Conservation (phyloP, 371 early-diverging fungal species). For the Amoeboaphelidium protococcarum region DNA sequence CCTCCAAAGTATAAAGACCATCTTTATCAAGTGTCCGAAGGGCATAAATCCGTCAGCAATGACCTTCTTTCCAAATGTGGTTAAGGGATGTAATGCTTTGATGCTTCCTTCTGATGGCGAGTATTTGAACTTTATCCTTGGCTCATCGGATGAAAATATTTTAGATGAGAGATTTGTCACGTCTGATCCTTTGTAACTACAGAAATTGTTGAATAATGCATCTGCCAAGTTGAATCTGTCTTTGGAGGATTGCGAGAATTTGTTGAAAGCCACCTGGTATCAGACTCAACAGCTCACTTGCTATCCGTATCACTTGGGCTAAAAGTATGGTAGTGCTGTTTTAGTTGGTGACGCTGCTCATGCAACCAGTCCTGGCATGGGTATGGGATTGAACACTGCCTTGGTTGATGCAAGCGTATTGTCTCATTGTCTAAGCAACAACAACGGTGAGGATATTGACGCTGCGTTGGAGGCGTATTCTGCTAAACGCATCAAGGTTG, state of each 20-base stretch:
- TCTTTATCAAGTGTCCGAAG: background rate
- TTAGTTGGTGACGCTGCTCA: conserved; percentile 10
- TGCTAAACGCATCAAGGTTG: background rate
- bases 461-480: background rate
- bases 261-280: background rate
- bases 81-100: background rate
- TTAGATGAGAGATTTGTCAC: background rate
- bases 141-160: background rate
- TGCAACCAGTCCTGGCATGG: conserved; percentile 7
- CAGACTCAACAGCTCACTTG: background rate
- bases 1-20: background rate
- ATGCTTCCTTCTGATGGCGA: background rate
- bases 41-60: background rate
- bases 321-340: conserved; percentile 4
- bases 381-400: conserved; percentile 6
- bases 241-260: background rate
- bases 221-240: background rate
- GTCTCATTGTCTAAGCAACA: conserved; percentile 4
- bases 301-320: background rate
- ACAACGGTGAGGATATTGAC: conserved; percentile 1
- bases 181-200: background rate
- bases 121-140: background rate
- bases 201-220: background rate
- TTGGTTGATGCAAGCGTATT: conserved; percentile 8
- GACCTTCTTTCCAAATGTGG: background rate